A percentile compares a stretch with the other conserved stretches of the same genome.
Conservation (phyloP, 2,329 filamentous ascomycete species). For the Aspergillus tamarii region DNA sequence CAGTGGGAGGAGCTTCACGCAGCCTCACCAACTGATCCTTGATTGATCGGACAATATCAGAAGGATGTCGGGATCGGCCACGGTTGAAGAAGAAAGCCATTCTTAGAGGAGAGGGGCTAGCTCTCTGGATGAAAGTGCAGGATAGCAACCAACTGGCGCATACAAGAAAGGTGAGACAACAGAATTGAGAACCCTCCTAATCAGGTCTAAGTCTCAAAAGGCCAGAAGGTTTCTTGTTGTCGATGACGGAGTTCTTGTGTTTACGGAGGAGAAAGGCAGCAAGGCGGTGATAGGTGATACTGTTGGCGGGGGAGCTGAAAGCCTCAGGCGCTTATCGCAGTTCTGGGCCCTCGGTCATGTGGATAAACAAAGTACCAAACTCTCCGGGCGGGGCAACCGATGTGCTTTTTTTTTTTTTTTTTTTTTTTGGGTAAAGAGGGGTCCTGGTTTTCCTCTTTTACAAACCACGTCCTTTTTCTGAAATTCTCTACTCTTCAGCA, state of each 20-base stretch:
- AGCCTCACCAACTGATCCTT: conserved; percentile 66
- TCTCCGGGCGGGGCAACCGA: conserved; percentile 24
- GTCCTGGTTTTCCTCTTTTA: conserved; percentile 7
- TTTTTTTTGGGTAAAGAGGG: conserved; percentile 10
- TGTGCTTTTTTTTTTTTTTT: conserved; percentile 1
- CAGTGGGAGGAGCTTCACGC: conserved; percentile 57
- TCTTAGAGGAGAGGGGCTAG: conserved; percentile 18
- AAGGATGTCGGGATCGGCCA: conserved; percentile 62
- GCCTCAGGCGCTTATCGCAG: conserved; percentile 22
- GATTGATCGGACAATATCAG: conserved; percentile 64
- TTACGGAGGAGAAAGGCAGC: conserved; percentile 4
- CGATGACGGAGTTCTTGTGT: background rate
- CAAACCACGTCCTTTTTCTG: background rate
- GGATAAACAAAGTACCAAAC: conserved; percentile 27
- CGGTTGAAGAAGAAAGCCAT: conserved; percentile 75
- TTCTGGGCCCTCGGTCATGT: conserved; percentile 18
- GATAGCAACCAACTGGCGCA: background rate
- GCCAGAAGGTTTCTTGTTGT: background rate
- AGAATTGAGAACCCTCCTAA: background rate
- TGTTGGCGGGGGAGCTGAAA: conserved; percentile 26
- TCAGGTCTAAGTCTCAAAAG: too few relatives aligned
- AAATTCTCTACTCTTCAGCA: background rate
- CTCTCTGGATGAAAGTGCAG: background rate
- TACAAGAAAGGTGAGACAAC: conserved; percentile 8
- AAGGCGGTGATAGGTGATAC: conserved; percentile 26